Evolutionary conservation across 2,329 filamentous ascomycete genomes (phyloP).

Genomic region (Alternaria longipes): DNA sequence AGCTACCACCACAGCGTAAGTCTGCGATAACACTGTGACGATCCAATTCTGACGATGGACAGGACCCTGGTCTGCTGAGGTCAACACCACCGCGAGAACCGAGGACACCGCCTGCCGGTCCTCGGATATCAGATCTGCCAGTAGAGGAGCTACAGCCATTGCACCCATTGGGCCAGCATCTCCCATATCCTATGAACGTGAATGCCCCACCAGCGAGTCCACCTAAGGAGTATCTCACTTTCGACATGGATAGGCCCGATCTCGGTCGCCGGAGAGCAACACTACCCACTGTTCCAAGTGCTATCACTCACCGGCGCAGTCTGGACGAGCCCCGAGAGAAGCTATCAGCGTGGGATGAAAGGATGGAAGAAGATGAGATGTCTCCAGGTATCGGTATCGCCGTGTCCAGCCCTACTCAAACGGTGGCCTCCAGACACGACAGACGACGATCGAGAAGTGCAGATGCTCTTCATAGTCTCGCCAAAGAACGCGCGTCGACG

Average conservation of each 20-base stretch:
- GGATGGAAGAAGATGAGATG: conserved; percentile 32
- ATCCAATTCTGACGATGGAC: conserved; percentile 10
- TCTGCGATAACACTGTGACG: background rate
- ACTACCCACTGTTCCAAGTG: conserved; percentile 43
- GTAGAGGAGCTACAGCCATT: conserved; percentile 45
- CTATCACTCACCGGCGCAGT: conserved; percentile 38
- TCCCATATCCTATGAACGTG: conserved; percentile 54
- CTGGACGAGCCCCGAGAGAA: conserved; percentile 37
- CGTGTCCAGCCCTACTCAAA: conserved; percentile 41
- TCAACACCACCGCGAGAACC: conserved; percentile 34
- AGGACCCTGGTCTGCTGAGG: conserved; percentile 46
- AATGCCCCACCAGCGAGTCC: conserved; percentile 50
- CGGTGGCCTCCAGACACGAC: conserved; percentile 25
- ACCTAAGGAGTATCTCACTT: conserved; percentile 47
- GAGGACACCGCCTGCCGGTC: conserved; percentile 25
- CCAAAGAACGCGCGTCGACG: conserved; percentile 33
- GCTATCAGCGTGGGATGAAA: conserved; percentile 42
- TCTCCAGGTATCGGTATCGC: conserved; percentile 50
- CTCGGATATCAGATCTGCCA: conserved; percentile 49
- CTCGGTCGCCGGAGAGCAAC: conserved; percentile 46
- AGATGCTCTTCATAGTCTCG: conserved; percentile 47
- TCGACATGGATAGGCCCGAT: conserved; percentile 36
- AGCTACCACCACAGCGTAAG: conserved; percentile 50
- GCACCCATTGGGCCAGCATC: conserved; percentile 47
- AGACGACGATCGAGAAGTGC: conserved; percentile 51